Base-by-base conservation (phyloP, 2,329 filamentous ascomycete genomes). In the Penicillium sp. region DNA sequence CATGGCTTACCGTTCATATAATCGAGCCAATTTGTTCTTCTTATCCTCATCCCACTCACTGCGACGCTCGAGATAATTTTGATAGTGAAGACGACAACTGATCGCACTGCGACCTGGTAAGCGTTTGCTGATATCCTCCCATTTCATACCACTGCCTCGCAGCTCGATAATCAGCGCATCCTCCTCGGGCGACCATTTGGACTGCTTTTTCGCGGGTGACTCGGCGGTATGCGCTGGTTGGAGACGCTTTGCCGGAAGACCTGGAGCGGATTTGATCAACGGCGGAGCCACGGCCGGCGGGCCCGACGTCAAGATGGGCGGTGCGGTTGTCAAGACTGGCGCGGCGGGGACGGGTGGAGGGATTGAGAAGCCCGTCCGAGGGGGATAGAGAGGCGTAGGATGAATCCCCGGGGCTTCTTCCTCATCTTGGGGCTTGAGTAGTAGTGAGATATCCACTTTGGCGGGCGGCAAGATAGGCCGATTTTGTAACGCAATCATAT, bases 41-140 rank as follows among this genome's bases (percentile, higher is more conserved):
- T 92, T 90, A 77, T 98, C 94, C 73, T 98, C 95, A 72, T 97
- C 93, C 93, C 94, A 98, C 75, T 96, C 92, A 70, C 91, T 93
- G 59, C 93, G 85, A 71, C 93, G 86, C 78, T 99, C 95, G 56
- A 97, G 86, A 75, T 98, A 98, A 76, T 99, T 99, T 72, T 98
- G 94, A 76, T 97, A 98, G 73, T 97, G 93, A 55, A 98, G 83
- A 46, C 94, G 89, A 77, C 94, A 98, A 70, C 93, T 96, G 71
- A 97, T 97, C 59, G 93, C 89, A 78, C 93, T 97, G 69, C 95
- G 87, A 64, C 94, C 94, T 2, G 93, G 93, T 53, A 98, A 81
- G 57, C 89, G 87, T 80, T 94, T 96, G 64, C 92, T 96, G 71
- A 98, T 97, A 77, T 98, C 94, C 74, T 98, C 94, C 95, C 94